Base-by-base conservation (phyloP, 495 filamentous ascomycete genomes). In the Acidiella bohemica region DNA sequence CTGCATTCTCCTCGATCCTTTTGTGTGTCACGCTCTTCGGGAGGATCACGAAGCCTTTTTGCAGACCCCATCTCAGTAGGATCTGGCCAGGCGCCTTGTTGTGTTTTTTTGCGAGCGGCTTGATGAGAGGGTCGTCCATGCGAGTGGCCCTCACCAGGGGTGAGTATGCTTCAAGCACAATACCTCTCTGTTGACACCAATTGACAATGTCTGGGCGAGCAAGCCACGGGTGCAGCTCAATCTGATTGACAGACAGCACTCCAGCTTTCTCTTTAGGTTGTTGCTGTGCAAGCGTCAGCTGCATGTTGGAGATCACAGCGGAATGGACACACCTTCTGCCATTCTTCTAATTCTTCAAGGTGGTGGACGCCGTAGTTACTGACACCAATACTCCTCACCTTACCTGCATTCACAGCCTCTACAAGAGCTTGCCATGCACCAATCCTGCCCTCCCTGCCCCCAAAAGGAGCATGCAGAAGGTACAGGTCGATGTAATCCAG, bases 141-240 rank as follows among this genome's bases (percentile, higher is more conserved):
- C 78, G 65, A 43, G 72, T 61, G 1, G 70, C 76, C 49, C 79
- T 68, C 1, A 86, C 78, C 33, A 93, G 60, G 1, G 84, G 86
- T 36, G 70, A 77, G 54, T 92, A 93, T 1, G 85, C 87, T 44
- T 56, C 42, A 8, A 51, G 32, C 3, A 42, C 39, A 10, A 42
- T 16, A 19, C 20, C 30, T n/a, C 36, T 37, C 33, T 47, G 21
- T 25, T 42, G 29, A 30, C 48, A 51, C 80, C 87, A 93, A 34
- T 74, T 66, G 9, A 76, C 75, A 21, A 96, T 79, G 49, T 90
- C 81, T 5, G 66, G 64, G 9, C 87, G 67, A 3, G 74, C 65
- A n/a, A 80, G 73, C 83, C 84, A 93, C 0, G 87, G 86, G 54
- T 96, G 88, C 13, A 95, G 63, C 61, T 95, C 87, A 53, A 83